phyloP scores from a whole-genome alignment of 805 yeast genomes.

The Kluyveromyces nonfermentans region DNA sequence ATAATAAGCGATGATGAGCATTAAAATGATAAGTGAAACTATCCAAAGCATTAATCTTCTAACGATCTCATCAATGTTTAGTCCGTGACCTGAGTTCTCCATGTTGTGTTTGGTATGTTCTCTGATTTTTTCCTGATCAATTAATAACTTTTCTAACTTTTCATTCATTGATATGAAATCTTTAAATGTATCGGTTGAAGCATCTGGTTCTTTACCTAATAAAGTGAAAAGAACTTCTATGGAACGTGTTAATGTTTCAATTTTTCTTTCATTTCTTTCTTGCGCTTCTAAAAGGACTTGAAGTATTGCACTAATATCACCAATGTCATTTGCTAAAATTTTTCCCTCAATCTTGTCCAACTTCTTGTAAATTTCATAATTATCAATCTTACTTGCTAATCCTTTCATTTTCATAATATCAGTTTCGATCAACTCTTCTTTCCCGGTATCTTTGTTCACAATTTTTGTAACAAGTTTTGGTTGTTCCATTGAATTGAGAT shows the following conservation, averaged over 20 bases:
- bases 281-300: slow-evolving; percentile 18
- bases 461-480: slow-evolving; percentile 38
- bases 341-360: slow-evolving; percentile 28
- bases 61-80: slow-evolving; percentile 27
- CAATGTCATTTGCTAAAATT: slow-evolving; percentile 28
- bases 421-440: slow-evolving; percentile 24
- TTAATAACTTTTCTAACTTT: slow-evolving; percentile 22
- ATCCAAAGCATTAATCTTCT: slow-evolving; percentile 23
- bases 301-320: slow-evolving; percentile 17
- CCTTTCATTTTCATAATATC: slow-evolving; percentile 15
- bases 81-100: slow-evolving; percentile 11
- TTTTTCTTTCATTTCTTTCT: slow-evolving; percentile 15
- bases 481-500: slow-evolving; percentile 37
- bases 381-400: slow-evolving; percentile 14
- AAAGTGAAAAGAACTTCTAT: slow-evolving; percentile 5
- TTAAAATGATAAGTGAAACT: slow-evolving; percentile 21
- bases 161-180: slow-evolving; percentile 23
- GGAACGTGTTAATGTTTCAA: slow-evolving; percentile 12
- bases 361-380: slow-evolving; percentile 22
- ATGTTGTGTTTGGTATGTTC: slow-evolving; percentile 14
- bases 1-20: slow-evolving; percentile 28
- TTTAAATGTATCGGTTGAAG: slow-evolving; percentile 11
- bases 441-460: slow-evolving; percentile 29
- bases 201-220: slow-evolving; percentile 6
- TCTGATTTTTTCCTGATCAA: slow-evolving; percentile 25